Percentiles rank a stretch among this genome's conserved stretches.
Evolutionary conservation across 345 rosid species (phyloP).

Genomic region (Linum usitatissimum): DNA sequence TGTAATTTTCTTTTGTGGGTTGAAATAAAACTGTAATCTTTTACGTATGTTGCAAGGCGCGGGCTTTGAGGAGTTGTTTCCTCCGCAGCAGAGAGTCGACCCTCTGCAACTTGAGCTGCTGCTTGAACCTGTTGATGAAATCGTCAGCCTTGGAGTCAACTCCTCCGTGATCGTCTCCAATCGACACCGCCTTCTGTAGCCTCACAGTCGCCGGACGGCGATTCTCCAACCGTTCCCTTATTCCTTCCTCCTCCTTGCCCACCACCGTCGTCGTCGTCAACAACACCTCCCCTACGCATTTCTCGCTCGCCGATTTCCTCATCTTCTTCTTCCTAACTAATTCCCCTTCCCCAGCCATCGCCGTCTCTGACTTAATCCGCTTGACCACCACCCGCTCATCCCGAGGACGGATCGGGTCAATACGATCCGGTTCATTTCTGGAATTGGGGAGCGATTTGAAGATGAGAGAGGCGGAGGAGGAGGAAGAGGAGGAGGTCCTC

Average conservation of each 20-base stretch:
- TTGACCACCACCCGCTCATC: conserved; percentile 6
- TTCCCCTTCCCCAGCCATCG: conserved; percentile 5
- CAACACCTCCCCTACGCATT: conserved; percentile 7
- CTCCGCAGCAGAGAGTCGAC: conserved; percentile 32
- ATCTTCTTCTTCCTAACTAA: conserved; percentile 21
- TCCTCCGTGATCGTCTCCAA: conserved; percentile 13
- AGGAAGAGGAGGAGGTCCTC: conserved; percentile 8
- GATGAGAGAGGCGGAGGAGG: conserved; percentile 10
- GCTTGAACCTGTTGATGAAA: conserved; percentile 40
- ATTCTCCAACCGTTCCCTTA: conserved; percentile 12
- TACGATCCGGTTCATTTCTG: conserved; percentile 7
- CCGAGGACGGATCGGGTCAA: conserved; percentile 4
- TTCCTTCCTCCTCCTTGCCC: conserved; percentile 10
- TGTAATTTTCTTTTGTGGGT: background rate
- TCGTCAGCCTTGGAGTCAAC: conserved; percentile 48
- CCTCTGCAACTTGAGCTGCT: conserved; percentile 41
- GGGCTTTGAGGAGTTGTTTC: conserved; percentile 21
- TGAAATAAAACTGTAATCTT: background rate
- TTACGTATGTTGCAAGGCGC: background rate
- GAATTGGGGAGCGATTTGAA: conserved; percentile 2
- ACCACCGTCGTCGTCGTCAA: conserved; percentile 7
- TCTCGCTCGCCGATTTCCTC: conserved; percentile 69
- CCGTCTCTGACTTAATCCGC: conserved; percentile 12
- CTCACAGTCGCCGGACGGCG: conserved; percentile 16
- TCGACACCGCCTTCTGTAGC: conserved; percentile 12